phyloP scores from a whole-genome alignment of 306 rosid species.

The Trifolium pratense region DNA sequence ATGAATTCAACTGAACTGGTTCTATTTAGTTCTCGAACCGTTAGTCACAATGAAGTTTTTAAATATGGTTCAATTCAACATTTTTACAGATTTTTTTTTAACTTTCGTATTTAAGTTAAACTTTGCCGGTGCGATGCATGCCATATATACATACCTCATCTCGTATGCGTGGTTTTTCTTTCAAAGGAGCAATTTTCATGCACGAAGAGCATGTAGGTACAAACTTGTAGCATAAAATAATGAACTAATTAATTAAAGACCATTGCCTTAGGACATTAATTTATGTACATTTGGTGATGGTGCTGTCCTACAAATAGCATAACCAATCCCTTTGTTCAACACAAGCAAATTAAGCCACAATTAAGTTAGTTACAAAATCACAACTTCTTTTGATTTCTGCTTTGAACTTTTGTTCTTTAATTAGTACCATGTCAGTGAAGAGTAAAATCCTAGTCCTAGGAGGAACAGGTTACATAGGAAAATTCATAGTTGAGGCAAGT shows the following conservation, averaged over 20 bases:
- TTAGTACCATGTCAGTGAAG: constrained; percentile 38
- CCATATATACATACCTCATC: too few species aligned
- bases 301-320: constrained; percentile 1
- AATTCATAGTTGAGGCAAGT: constrained; percentile 50
- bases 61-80: too few species aligned
- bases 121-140: too few species aligned
- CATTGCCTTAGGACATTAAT: background rate
- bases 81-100: too few species aligned
- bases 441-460: constrained; percentile 53
- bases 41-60: too few species aligned
- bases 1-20: too few species aligned
- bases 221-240: background rate
- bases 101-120: too few species aligned
- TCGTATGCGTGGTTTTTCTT: too few species aligned
- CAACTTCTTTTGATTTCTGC: background rate
- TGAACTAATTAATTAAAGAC: background rate
- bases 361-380: background rate
- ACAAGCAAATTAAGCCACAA: background rate
- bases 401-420: background rate
- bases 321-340: background rate
- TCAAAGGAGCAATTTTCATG: background rate
- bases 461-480: constrained; percentile 51
- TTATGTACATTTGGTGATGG: too few species aligned
- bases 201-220: background rate
- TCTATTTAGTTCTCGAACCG: too few species aligned